Evolutionary conservation across 148 eudicot species (phyloP).

Genomic region (Fallopia convolvulus): DNA sequence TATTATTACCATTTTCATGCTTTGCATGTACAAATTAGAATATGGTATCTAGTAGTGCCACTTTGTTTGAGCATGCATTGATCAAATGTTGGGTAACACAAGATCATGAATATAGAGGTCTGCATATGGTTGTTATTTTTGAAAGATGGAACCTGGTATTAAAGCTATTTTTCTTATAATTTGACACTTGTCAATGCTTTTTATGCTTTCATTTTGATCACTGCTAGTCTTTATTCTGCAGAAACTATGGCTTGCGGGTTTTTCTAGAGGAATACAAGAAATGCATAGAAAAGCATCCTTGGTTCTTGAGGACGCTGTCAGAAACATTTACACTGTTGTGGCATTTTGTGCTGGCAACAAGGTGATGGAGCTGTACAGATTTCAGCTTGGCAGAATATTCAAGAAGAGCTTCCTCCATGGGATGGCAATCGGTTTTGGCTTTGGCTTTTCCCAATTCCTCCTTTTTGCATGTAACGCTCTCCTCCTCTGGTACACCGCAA

Average conservation of each 20-base stretch:
- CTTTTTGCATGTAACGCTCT: conserved; percentile 92
- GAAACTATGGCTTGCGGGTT: conserved; percentile 99
- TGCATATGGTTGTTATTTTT: neutral
- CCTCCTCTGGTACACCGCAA: conserved; percentile 82
- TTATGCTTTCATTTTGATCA: neutral
- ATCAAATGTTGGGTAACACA: neutral
- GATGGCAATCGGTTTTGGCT: conserved; percentile 88
- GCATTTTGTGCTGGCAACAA: conserved; percentile 96
- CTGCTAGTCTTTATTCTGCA: conserved; percentile 24
- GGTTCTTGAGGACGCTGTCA: conserved; percentile 95
- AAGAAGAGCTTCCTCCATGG: conserved; percentile 84
- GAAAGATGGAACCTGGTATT: neutral
- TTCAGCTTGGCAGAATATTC: conserved; percentile 65
- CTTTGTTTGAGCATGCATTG: neutral
- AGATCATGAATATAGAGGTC: neutral
- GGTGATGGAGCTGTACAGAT: conserved; percentile 91
- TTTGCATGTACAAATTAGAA: neutral
- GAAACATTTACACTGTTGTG: conserved; percentile 95
- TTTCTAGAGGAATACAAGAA: conserved; percentile 96
- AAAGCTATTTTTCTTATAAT: neutral
- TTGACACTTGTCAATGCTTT: neutral
- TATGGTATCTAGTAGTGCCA: neutral
- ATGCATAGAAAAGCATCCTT: conserved; percentile 98
- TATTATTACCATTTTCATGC: neutral
- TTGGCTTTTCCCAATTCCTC: conserved; percentile 92